Evolutionary conservation across 345 rosid species (phyloP).

Genomic region (Clarkia xantiana): DNA sequence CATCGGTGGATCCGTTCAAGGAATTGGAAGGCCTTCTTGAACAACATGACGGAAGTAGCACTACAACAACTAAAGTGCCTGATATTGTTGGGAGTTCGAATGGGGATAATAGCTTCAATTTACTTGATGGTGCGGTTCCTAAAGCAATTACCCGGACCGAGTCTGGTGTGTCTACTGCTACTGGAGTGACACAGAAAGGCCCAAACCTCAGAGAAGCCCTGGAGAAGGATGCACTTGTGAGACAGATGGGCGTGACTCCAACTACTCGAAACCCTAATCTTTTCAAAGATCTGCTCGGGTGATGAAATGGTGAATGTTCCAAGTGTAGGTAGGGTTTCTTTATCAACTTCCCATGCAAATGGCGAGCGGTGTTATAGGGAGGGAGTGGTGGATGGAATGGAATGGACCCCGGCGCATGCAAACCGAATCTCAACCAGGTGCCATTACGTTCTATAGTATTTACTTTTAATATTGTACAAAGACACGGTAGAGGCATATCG

Average conservation of each 20-base stretch:
- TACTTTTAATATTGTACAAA: no score
- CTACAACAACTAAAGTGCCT: constrained; percentile 16
- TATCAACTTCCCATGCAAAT: not conserved
- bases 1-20: constrained; percentile 58
- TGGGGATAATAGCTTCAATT: constrained; percentile 11
- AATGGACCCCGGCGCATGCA: no score
- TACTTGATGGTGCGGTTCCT: constrained; percentile 17
- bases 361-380: not conserved
- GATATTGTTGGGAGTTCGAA: constrained; percentile 6
- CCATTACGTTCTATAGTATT: no score
- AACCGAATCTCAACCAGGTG: no score
- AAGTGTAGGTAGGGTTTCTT: no score
- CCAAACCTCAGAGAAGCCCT: constrained; percentile 47
- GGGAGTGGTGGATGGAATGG: no score
- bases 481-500: no score
- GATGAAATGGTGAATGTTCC: constrained; percentile 17
- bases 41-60: constrained; percentile 29
- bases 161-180: constrained; percentile 7
- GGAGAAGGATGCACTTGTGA: constrained; percentile 72
- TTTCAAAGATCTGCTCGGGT: constrained; percentile 73
- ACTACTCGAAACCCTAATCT: constrained; percentile 67
- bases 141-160: constrained; percentile 6
- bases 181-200: constrained; percentile 37
- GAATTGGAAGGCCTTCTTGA: constrained; percentile 77
- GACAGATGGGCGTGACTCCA: constrained; percentile 92